Evolutionary conservation across 2,329 filamentous ascomycete genomes (phyloP).

Genomic region (Xylariaceae sp.): DNA sequence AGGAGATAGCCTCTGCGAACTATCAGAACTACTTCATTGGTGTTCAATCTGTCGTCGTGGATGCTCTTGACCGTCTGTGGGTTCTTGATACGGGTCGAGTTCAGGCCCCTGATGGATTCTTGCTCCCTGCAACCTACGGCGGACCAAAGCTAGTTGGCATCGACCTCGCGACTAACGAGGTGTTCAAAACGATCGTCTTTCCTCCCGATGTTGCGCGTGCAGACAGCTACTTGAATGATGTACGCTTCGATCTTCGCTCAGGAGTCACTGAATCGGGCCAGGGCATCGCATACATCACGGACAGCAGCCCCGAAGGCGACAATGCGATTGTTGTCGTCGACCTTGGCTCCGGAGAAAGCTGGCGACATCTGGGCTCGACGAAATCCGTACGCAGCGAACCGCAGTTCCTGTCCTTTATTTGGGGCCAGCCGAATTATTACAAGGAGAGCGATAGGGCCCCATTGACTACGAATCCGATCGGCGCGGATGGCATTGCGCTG

Average conservation of each 20-base stretch:
- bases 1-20: constrained; percentile 35
- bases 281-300: constrained; percentile 50
- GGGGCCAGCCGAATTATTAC: constrained; percentile 43
- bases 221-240: constrained; percentile 49
- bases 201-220: constrained; percentile 39
- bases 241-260: constrained; percentile 47
- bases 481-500: constrained; percentile 47
- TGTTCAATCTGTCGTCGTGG: constrained; percentile 48
- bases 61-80: constrained; percentile 46
- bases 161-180: constrained; percentile 39
- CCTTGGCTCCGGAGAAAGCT: constrained; percentile 43
- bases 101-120: constrained; percentile 34
- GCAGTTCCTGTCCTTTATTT: constrained; percentile 44
- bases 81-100: constrained; percentile 48
- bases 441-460: constrained; percentile 30
- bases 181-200: constrained; percentile 49
- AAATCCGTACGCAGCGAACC: constrained; percentile 37
- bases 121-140: constrained; percentile 40
- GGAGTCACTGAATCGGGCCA: constrained; percentile 37
- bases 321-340: constrained; percentile 48
- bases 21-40: constrained; percentile 46
- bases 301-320: constrained; percentile 43
- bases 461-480: constrained; percentile 38
- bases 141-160: constrained; percentile 48
- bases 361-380: constrained; percentile 44